Evolutionary conservation across 2,329 filamentous ascomycete species (phyloP).

Genomic region (Epicoccum sorghinum): DNA sequence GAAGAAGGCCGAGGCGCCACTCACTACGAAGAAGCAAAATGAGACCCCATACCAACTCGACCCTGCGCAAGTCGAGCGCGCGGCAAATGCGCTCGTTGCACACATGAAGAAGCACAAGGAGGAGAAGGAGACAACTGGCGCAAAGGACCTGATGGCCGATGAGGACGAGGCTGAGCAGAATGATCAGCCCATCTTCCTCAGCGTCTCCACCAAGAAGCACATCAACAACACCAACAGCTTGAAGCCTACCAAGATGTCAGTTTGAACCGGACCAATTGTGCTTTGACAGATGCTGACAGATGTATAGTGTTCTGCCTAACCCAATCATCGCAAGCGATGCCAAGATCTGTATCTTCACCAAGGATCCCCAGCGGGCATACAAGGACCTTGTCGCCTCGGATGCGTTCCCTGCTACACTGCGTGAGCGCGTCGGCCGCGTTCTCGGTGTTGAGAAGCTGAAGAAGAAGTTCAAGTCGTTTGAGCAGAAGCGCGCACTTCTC

Average conservation of each 20-base stretch:
- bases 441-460: slow-evolving; percentile 87
- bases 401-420: slow-evolving; percentile 58
- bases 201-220: slow-evolving; percentile 69
- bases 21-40: slow-evolving; percentile 46
- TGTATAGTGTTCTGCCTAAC: slow-evolving; percentile 68
- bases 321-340: slow-evolving; percentile 69
- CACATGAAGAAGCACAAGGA: slow-evolving; percentile 60
- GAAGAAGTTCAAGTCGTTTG: slow-evolving; percentile 86
- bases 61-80: slow-evolving; percentile 60
- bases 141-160: slow-evolving; percentile 60
- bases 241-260: slow-evolving; percentile 79
- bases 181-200: slow-evolving; percentile 64
- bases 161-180: slow-evolving; percentile 54
- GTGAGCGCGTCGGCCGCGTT: slow-evolving; percentile 61
- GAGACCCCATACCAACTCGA: slow-evolving; percentile 53
- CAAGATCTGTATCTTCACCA: slow-evolving; percentile 85
- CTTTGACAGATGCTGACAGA: slow-evolving; percentile 16
- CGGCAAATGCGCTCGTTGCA: slow-evolving; percentile 63
- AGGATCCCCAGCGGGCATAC: slow-evolving; percentile 81
- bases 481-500: slow-evolving; percentile 77
- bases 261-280: slow-evolving; percentile 4
- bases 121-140: slow-evolving; percentile 56
- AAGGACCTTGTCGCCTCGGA: slow-evolving; percentile 84
- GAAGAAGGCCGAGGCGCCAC: slow-evolving; percentile 39
- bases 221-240: slow-evolving; percentile 75